Percentiles rank a stretch among this genome's conserved stretches.
These are phyloP conservation scores for Capsicum chinense DNA, from an alignment of 257 asterid species.

Conservation along the genomic window DNA sequence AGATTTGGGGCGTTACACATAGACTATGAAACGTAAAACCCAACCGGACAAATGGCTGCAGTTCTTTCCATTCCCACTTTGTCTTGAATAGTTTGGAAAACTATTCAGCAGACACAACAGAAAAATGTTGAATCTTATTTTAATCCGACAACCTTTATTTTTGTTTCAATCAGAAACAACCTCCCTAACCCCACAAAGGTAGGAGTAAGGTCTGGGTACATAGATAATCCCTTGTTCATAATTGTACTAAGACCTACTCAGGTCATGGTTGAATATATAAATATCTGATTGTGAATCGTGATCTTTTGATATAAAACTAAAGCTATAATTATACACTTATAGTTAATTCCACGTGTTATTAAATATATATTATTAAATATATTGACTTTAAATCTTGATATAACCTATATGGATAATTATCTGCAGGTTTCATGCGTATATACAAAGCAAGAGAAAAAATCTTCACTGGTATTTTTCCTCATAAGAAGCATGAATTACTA, in stretches of 20 bases:
- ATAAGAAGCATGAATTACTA: too few relatives aligned
- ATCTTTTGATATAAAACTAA: neutral
- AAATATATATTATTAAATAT: neutral
- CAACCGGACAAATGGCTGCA: slow-evolving; percentile 81
- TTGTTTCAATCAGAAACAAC: too few relatives aligned
- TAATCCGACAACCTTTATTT: too few relatives aligned
- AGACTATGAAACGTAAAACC: slow-evolving; percentile 23
- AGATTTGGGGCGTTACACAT: too few relatives aligned
- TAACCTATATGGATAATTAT: neutral
- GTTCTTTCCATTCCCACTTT: slow-evolving; percentile 97
- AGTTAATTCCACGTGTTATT: neutral
- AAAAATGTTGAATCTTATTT: too few relatives aligned
- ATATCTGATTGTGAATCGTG: neutral
- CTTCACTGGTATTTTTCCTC: too few relatives aligned
- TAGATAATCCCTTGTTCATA: too few relatives aligned
- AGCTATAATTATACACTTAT: neutral
- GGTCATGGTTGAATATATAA: neutral
- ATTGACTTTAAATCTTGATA: neutral
- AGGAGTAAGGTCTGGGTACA: too few relatives aligned
- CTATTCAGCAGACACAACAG: slow-evolving; percentile 62
- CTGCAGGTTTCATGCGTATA: slow-evolving; percentile 25
- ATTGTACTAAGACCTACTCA: neutral
- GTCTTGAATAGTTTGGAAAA: slow-evolving; percentile 63
- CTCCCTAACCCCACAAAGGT: too few relatives aligned
- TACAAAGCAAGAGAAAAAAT: neutral